These are phyloP conservation scores for Penicillium thymicola DNA, from an alignment of 2,329 filamentous ascomycete species.

Conservation along the genomic window DNA sequence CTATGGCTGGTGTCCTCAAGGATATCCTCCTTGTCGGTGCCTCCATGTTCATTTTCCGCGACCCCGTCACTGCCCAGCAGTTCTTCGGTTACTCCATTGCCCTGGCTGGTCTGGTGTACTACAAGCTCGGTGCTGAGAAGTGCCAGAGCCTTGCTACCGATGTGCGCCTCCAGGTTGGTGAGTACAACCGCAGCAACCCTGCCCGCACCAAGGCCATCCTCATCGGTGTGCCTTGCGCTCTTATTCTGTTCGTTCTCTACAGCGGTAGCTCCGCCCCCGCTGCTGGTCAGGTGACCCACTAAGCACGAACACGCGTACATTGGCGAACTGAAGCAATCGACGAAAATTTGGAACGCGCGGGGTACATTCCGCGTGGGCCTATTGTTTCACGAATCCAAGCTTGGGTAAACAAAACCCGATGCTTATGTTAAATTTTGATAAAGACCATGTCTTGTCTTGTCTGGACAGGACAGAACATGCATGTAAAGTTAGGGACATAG, in stretches of 20 bases:
- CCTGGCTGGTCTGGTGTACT: constrained; percentile 59
- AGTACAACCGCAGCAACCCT: constrained; percentile 26
- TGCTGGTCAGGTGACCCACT: constrained; percentile 16
- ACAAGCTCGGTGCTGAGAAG: constrained; percentile 59
- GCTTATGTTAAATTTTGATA: constrained; percentile 18
- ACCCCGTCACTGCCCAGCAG: constrained; percentile 66
- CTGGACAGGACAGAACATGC: constrained; percentile 16
- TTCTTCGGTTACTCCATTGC: constrained; percentile 72
- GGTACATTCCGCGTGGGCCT: not conserved
- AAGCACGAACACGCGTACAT: constrained; percentile 1
- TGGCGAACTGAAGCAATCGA: constrained; percentile 5
- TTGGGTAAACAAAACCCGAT: not conserved
- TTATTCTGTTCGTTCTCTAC: constrained; percentile 23
- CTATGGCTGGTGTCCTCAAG: constrained; percentile 77
- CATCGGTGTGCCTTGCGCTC: constrained; percentile 15
- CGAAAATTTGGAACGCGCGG: not conserved
- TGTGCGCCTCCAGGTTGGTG: constrained; percentile 36
- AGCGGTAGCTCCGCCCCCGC: constrained; percentile 15
- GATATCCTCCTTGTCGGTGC: constrained; percentile 74
- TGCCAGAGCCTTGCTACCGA: constrained; percentile 52
- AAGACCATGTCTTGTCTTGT: constrained; percentile 17
- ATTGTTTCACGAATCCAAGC: constrained; percentile 9
- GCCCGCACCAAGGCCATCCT: constrained; percentile 20
- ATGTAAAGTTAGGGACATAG: constrained; percentile 27
- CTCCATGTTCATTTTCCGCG: constrained; percentile 72